Evolutionary conservation across 2,329 filamentous ascomycete genomes (phyloP), one percentile per base, ranked within the genome.

Genomic region (Cadophora sp.): DNA sequence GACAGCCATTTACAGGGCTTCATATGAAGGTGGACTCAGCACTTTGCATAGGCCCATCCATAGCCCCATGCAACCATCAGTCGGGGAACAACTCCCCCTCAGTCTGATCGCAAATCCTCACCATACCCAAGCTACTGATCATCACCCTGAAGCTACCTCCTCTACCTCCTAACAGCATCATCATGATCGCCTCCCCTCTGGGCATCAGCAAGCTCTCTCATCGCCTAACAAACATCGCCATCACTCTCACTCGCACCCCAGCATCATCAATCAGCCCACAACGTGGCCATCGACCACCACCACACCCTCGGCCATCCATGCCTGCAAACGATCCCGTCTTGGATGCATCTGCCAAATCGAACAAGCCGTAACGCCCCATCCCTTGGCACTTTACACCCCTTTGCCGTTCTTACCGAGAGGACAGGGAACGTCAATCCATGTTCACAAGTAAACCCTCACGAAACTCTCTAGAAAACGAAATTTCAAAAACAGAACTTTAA

Each of bases 341-440:
- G 41, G 58, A 18, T 60, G 58, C 58, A 60, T 39, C 39, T 24
- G n/a, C 22, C 56, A 22, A 41, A 47, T 8, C 3, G 11, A 24
- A 24, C 39, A 59, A 27, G 20, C 27, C 27, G 27, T 30, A 30
- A 30, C 3, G 27, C 6, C 27, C 27, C 27, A 7, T 22, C n/a
- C 8, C 58, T 60, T 60, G 58, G 58, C 58, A 60, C 43, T 60
- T 47, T 43, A 41, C 22, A n/a, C n/a, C n/a, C 47, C 16, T 18
- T n/a, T 60, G 58, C 58, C 58, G 58, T 60, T 14, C 58, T 48
- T 47, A 60, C 58, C 58, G 58, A 60, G 55, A n/a, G n/a, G 53
- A 58, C 33, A 43, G 18, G 22, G 36, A 58, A 8, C 55, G 14
- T 58, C 36, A 22, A 39, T 6, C 39, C 20, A 8, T 58, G 33